Evolutionary conservation across 257 asterid genomes (phyloP).

Genomic region (Plantago elongata): DNA sequence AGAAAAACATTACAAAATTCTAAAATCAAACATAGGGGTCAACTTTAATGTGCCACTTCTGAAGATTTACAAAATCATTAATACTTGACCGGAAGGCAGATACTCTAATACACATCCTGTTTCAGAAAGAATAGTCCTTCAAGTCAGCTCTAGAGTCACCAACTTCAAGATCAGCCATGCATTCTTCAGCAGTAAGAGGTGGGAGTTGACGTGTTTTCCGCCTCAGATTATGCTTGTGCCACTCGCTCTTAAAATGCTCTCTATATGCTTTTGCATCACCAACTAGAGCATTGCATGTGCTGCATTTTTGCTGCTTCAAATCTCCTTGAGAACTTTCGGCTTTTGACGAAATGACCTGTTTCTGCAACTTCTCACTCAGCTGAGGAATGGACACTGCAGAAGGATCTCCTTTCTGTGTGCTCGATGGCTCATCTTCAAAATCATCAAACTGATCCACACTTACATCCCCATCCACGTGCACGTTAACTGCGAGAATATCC

Average conservation of each 20-base stretch:
- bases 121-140: constrained; percentile 80
- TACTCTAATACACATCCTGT: too few species aligned
- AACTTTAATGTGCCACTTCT: too few species aligned
- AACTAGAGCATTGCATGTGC: constrained; percentile 67
- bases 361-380: constrained; percentile 57
- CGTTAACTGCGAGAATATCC: constrained; percentile 83
- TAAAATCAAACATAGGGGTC: too few species aligned
- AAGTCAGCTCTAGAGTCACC: constrained; percentile 66
- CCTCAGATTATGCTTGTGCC: constrained; percentile 90
- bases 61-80: too few species aligned
- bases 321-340: constrained; percentile 47
- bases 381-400: constrained; percentile 26
- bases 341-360: constrained; percentile 42
- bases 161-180: constrained; percentile 59
- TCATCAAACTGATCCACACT: constrained; percentile 67
- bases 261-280: constrained; percentile 78
- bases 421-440: constrained; percentile 52
- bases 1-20: too few species aligned
- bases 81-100: too few species aligned
- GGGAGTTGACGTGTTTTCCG: constrained; percentile 78
- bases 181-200: constrained; percentile 83
- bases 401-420: constrained; percentile 20
- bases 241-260: constrained; percentile 91
- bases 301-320: constrained; percentile 67
- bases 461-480: constrained; percentile 65